Evolutionary conservation across 2,329 filamentous ascomycete species (phyloP).

Genomic region (Fusarium compactum): DNA sequence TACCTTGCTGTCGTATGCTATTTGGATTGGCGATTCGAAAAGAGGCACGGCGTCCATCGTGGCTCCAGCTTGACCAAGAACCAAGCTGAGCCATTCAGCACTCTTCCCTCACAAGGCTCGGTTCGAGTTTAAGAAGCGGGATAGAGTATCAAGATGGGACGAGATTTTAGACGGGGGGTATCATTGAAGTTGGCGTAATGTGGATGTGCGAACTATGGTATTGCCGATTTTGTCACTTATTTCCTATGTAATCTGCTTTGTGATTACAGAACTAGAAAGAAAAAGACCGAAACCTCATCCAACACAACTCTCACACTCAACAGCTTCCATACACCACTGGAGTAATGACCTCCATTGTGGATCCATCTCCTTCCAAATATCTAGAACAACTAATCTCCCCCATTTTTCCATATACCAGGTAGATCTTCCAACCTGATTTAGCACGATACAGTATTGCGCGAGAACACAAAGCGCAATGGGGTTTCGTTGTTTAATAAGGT

Average conservation of each 20-base stretch:
- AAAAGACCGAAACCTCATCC: background rate
- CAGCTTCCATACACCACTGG: conserved; percentile 30
- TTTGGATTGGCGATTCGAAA: conserved; percentile 16
- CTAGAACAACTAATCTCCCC: conserved; percentile 17
- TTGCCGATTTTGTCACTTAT: conserved; percentile 40
- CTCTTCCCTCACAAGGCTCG: background rate
- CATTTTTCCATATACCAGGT: conserved; percentile 36
- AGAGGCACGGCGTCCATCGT: conserved; percentile 7
- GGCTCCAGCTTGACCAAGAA: background rate
- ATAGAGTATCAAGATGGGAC: background rate
- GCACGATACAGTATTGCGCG: conserved; percentile 33
- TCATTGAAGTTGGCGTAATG: background rate
- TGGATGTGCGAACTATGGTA: background rate
- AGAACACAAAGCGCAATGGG: conserved; percentile 27
- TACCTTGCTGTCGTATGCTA: conserved; percentile 7
- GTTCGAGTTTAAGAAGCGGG: background rate
- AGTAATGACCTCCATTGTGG: conserved; percentile 8
- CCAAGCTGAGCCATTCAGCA: background rate
- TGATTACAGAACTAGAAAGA: background rate
- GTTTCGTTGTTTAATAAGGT: conserved; percentile 31
- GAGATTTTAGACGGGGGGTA: background rate
- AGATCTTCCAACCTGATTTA: conserved; percentile 16
- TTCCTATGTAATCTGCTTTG: conserved; percentile 32
- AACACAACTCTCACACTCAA: background rate
- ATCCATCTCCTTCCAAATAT: conserved; percentile 18